A percentile compares a stretch with the other conserved stretches of the same genome.
Conservation (phyloP, 345 rosid genomes). For the Pistacia atlantica region DNA sequence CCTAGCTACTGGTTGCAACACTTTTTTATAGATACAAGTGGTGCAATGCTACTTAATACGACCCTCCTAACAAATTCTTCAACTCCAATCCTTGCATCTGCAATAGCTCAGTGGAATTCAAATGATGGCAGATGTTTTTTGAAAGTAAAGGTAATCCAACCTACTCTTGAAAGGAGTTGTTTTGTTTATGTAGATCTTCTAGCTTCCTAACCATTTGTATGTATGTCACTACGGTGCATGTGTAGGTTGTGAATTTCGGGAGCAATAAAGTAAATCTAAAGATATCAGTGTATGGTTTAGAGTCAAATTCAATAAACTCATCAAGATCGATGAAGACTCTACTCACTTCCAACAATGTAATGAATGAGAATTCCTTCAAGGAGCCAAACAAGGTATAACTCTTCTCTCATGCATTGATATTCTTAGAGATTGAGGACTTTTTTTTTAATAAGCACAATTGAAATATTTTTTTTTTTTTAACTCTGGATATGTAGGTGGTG, state of each 20-base stretch:
- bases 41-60: constrained; percentile 63
- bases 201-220: neutral
- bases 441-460: neutral
- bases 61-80: too few species aligned
- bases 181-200: neutral
- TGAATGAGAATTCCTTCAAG: too few species aligned
- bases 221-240: too few species aligned
- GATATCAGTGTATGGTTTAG: constrained; percentile 25
- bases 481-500: constrained; percentile 14
- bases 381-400: too few species aligned
- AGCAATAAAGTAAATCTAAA: too few species aligned
- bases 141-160: constrained; percentile 60
- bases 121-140: constrained; percentile 45
- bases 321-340: neutral
- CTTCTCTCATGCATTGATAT: neutral
- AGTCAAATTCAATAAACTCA: constrained; percentile 39
- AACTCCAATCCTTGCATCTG: too few species aligned
- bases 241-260: constrained; percentile 42
- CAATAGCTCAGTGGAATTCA: constrained; percentile 32
- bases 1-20: too few species aligned
- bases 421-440: neutral
- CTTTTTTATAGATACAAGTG: constrained; percentile 42
- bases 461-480: neutral
- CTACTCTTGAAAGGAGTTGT: neutral
- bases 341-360: too few species aligned